phyloP scores from a whole-genome alignment of 2,329 filamentous ascomycete species.

The Monilinia aucupariae region DNA sequence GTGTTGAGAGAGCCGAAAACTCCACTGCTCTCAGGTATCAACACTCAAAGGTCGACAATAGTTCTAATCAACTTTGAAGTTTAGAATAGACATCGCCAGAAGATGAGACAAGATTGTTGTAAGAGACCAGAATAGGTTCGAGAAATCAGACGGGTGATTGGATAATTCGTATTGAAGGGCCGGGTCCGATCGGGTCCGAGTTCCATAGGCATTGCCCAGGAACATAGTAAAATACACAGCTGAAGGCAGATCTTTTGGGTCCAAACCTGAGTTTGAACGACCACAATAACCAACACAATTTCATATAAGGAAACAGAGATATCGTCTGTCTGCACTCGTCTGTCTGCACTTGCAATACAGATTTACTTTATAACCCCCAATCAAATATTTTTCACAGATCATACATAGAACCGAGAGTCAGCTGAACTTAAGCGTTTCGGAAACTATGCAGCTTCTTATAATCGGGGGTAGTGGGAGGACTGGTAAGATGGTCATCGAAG shows the following conservation, averaged over 20 bases:
- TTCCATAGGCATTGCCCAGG: not conserved
- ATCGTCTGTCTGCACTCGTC: not conserved
- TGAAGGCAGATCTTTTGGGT: not conserved
- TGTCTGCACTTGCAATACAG: not conserved
- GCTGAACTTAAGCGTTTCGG: not conserved
- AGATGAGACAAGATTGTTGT: not conserved
- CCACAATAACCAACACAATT: not conserved
- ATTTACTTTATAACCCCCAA: not conserved
- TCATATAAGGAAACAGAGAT: constrained; percentile 1
- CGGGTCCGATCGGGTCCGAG: constrained; percentile 8
- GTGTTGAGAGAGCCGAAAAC: not conserved
- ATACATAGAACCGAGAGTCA: not conserved
- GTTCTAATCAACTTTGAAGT: not conserved
- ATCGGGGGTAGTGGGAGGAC: constrained; percentile 45
- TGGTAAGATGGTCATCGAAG: constrained; percentile 40
- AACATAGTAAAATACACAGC: not conserved
- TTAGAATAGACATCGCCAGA: not conserved
- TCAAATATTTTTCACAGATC: not conserved
- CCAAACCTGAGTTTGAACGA: not conserved
- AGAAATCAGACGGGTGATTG: not conserved
- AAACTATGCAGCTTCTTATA: constrained; percentile 35
- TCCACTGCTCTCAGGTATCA: not conserved
- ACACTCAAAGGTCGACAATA: not conserved
- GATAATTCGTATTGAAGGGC: not conserved
- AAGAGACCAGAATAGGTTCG: not conserved